A percentile compares a stretch with the other conserved stretches of the same genome.
These are phyloP conservation scores for Myriosclerotinia duriaeana DNA, from an alignment of 2,329 filamentous ascomycete genomes.

Conservation along the genomic window DNA sequence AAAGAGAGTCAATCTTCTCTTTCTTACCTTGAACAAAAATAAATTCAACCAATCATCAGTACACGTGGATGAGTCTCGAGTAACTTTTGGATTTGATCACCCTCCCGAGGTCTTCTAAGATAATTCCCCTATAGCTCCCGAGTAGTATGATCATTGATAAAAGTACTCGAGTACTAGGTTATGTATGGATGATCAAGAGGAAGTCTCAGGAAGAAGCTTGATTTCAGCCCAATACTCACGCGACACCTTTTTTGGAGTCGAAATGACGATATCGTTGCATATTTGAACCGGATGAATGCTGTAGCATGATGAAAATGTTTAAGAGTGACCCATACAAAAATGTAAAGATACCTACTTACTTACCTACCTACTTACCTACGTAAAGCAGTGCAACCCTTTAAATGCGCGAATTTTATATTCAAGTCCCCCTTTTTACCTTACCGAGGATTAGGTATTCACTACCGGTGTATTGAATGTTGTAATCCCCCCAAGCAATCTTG, in stretches of 20 bases:
- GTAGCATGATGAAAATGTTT: not conserved
- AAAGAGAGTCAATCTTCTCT: not conserved
- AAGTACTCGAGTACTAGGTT: too few species aligned
- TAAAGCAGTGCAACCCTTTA: not conserved
- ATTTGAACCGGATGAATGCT: not conserved
- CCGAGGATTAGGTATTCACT: not conserved
- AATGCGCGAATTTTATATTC: conserved; percentile 9
- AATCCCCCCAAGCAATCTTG: not conserved
- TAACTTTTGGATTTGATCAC: conserved; percentile 63
- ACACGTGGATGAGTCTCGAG: conserved; percentile 62
- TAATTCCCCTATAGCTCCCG: too few species aligned
- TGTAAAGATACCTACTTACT: not conserved
- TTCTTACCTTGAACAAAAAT: not conserved
- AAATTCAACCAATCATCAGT: conserved; percentile 58
- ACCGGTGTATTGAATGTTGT: not conserved
- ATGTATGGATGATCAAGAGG: not conserved
- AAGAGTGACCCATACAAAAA: conserved; percentile 1
- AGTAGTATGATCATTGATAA: too few species aligned
- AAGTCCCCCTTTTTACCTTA: conserved; percentile 10
- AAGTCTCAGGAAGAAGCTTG: not conserved
- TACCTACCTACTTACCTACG: too few species aligned
- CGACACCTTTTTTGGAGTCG: conserved; percentile 5
- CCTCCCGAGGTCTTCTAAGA: not conserved
- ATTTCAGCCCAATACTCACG: conserved; percentile 7
- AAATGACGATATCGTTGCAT: conserved; percentile 8